Conservation (phyloP, 2,329 filamentous ascomycete genomes). For the Hymenoscyphus salicellus region DNA sequence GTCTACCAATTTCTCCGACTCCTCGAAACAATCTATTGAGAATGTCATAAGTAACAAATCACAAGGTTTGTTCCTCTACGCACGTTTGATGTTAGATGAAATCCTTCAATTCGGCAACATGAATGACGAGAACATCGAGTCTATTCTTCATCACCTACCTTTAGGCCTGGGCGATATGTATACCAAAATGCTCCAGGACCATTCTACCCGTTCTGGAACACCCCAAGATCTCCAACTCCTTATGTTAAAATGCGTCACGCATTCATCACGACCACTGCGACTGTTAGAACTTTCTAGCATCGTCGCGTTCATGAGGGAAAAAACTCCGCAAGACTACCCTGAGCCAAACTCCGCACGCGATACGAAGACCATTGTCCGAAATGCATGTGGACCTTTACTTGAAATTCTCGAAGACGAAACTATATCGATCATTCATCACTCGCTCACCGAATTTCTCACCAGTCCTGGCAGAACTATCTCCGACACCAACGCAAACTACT, state of each 20-base stretch:
- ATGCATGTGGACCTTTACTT: conserved; percentile 41
- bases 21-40: conserved; percentile 10
- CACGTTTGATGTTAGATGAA: conserved; percentile 20
- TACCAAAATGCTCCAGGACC: conserved; percentile 8
- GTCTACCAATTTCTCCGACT: conserved; percentile 5
- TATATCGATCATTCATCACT: conserved; percentile 45
- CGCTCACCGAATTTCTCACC: conserved; percentile 45
- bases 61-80: conserved; percentile 20
- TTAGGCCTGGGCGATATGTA: conserved; percentile 13
- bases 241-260: conserved; percentile 20
- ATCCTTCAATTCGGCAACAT: conserved; percentile 1
- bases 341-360: not conserved
- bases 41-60: conserved; percentile 7
- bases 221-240: conserved; percentile 6
- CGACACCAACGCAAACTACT: not conserved
- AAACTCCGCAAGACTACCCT: not conserved
- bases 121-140: not conserved
- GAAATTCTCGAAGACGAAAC: conserved; percentile 45
- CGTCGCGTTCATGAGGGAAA: not conserved
- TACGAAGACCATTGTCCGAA: conserved; percentile 26
- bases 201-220: conserved; percentile 4
- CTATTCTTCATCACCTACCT: conserved; percentile 1
- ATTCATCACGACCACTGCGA: conserved; percentile 23
- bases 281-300: conserved; percentile 17
- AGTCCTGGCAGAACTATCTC: not conserved